Base-by-base conservation (phyloP, 495 filamentous ascomycete species). In the Trichoderma reesei region DNA sequence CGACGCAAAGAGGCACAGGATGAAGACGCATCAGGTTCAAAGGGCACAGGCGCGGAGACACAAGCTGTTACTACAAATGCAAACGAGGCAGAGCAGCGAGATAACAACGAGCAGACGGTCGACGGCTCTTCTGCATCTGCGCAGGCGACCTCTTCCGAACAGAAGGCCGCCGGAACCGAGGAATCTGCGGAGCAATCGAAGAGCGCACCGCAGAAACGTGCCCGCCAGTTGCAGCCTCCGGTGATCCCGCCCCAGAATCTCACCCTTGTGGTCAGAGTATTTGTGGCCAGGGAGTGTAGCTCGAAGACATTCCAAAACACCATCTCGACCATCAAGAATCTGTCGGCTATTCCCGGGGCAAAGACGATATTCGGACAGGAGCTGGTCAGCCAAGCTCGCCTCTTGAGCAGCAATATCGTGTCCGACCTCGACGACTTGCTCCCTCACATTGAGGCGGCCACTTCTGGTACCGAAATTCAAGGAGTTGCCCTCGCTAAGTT, bases 241-340 rank as follows among this genome's bases (percentile, higher is more conserved):
- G 85, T 90, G 31, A 86, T 99, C 56, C 93, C 95, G 1, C 90
- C 93, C 46, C 81, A 90, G 67, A 96, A 96, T 73, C 81, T 99
- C 67, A 89, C 88, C 70, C 79, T 98, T 46, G 91, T 99, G 10
- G 90, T 97, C 69, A 94, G 95, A 68, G 96, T 99, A 65, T 87
- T 99, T 66, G 89, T 93, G 13, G 92, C 94, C 62, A 89, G 91
- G 37, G 94, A 99, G 72, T 99, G 94, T 76, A 94, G 88, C 68
- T 91, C 90, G 60, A 96, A 96, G 78, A 97, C 92, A 2, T 98
- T 98, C 82, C 87, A 90, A 68, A 93, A 98, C 70, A 97, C 95
- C 0, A 83, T 98, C 56, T 92, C 95, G 18, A 93, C 94, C 9
- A 98, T 99, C 80, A 96, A 96, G 76, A 96, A 98, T 70, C 85